Evolutionary conservation across 495 filamentous ascomycete genomes (phyloP).

Genomic region (Xylaria flabelliformis): DNA sequence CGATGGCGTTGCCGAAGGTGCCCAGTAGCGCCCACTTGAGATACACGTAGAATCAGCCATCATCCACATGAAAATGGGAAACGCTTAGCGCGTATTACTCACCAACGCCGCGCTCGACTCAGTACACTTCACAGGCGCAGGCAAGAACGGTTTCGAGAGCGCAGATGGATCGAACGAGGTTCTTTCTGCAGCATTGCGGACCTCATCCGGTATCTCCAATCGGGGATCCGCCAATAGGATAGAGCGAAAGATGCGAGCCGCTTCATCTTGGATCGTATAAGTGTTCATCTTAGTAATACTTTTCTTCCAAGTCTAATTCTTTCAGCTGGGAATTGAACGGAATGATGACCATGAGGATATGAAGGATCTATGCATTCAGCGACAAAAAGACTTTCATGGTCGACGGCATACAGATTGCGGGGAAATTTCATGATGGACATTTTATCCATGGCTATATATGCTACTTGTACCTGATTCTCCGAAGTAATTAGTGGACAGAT

Average conservation of each 20-base stretch:
- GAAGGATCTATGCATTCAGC: not conserved
- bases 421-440: not conserved
- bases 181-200: conserved; percentile 28
- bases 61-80: not conserved
- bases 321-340: not conserved
- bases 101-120: conserved; percentile 38
- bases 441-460: conserved; percentile 1
- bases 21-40: conserved; percentile 36
- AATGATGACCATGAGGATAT: not conserved
- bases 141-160: conserved; percentile 33
- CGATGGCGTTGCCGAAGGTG: conserved; percentile 39
- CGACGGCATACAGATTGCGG: not conserved
- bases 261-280: conserved; percentile 39
- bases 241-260: conserved; percentile 35
- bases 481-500: not conserved
- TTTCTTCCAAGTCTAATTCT: not conserved
- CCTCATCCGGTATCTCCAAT: conserved; percentile 30
- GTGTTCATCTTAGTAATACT: not conserved
- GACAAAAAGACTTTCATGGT: not conserved
- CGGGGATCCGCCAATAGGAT: conserved; percentile 34
- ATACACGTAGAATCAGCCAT: not conserved
- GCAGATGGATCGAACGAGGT: conserved; percentile 35
- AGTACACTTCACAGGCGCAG: conserved; percentile 39
- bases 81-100: not conserved
- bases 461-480: not conserved